Percentiles rank a stretch among this genome's conserved stretches.
phyloP scores from a whole-genome alignment of 495 filamentous ascomycete species.

The Podospora didyma region DNA sequence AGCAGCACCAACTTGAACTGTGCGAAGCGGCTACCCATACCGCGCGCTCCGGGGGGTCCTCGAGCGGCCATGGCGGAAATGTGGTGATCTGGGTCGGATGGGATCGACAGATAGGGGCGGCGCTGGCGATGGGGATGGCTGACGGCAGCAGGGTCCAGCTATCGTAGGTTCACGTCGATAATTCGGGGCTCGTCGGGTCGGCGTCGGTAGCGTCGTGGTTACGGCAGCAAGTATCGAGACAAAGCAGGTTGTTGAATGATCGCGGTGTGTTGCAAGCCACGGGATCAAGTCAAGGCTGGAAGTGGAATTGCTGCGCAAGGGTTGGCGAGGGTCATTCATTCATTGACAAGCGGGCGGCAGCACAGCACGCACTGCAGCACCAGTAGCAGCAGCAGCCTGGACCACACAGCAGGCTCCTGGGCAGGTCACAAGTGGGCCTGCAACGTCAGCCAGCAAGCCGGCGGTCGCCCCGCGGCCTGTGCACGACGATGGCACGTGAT shows the following conservation, averaged over 20 bases:
- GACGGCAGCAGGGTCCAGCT: background rate
- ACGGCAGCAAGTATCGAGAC: background rate
- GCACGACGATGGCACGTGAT: conserved; percentile 25
- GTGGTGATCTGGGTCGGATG: conserved; percentile 4
- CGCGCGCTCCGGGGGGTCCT: conserved; percentile 71
- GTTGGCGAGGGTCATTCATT: conserved; percentile 15
- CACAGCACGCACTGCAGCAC: background rate
- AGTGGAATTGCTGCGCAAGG: conserved; percentile 16
- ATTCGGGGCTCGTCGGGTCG: background rate
- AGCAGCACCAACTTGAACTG: conserved; percentile 98
- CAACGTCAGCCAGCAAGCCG: conserved; percentile 19
- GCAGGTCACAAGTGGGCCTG: no score
- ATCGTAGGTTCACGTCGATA: background rate
- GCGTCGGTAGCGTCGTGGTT: background rate
- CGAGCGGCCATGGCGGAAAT: conserved; percentile 68
- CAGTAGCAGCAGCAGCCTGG: background rate
- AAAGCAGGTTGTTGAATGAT: conserved; percentile 1
- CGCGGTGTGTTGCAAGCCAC: conserved; percentile 9
- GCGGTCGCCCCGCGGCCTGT: conserved; percentile 16
- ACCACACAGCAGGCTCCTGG: no score
- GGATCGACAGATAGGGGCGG: background rate
- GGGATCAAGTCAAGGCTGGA: conserved; percentile 14
- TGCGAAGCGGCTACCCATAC: conserved; percentile 72
- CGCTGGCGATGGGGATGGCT: background rate
- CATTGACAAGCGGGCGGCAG: background rate